phyloP scores from a whole-genome alignment of 768 basidiomycete species.

The Hygrophorus russula region DNA sequence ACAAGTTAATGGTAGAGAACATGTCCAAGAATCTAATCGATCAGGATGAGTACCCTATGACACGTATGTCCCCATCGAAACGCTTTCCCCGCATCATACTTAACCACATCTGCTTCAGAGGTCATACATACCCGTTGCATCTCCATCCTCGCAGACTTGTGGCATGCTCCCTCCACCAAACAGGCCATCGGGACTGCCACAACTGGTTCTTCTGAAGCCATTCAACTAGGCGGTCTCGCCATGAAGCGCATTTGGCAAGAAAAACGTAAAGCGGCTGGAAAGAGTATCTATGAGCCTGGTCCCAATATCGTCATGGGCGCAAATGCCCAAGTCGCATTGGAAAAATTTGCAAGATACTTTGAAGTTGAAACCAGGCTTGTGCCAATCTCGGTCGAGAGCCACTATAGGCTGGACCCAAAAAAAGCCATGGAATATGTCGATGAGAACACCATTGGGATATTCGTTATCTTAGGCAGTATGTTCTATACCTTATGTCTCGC shows the following conservation, averaged over 20 bases:
- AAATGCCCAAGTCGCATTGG: slow-evolving; percentile 64
- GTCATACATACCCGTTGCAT: slow-evolving; percentile 12
- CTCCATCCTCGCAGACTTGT: slow-evolving; percentile 47
- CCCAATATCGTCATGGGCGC: slow-evolving; percentile 60
- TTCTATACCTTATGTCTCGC: slow-evolving; percentile 6
- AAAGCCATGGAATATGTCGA: slow-evolving; percentile 57
- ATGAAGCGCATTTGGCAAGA: slow-evolving; percentile 68
- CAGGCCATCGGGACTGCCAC: slow-evolving; percentile 62
- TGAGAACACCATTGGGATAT: slow-evolving; percentile 67
- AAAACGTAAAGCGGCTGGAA: slow-evolving; percentile 50
- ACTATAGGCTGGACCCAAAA: slow-evolving; percentile 47
- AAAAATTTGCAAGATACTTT: slow-evolving; percentile 64
- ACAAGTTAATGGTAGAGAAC: slow-evolving; percentile 50
- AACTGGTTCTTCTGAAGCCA: slow-evolving; percentile 62
- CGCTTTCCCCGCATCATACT: slow-evolving; percentile 46
- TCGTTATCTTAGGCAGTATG: slow-evolving; percentile 36
- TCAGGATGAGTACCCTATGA: slow-evolving; percentile 56
- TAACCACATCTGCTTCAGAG: slow-evolving; percentile 9
- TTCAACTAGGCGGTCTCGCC: slow-evolving; percentile 65
- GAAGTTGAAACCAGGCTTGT: slow-evolving; percentile 55
- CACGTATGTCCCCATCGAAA: slow-evolving; percentile 27
- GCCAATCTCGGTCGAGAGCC: slow-evolving; percentile 37
- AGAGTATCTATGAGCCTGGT: slow-evolving; percentile 70
- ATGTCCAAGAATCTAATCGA: slow-evolving; percentile 56
- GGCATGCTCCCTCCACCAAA: slow-evolving; percentile 56